phyloP scores from a whole-genome alignment of 257 asterid species.

The Craterostigma plantagineum region DNA sequence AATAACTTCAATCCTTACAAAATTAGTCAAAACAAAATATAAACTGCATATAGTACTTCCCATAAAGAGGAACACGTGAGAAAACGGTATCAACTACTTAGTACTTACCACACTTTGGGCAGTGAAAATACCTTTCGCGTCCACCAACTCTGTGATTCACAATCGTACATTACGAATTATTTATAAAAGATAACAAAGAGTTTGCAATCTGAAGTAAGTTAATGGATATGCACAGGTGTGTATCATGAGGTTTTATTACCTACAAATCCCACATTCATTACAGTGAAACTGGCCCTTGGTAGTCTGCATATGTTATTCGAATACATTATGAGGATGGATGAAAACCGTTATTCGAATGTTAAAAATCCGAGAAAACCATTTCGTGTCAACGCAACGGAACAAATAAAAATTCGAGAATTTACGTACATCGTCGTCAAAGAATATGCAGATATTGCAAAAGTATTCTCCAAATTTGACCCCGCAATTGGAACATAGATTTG shows the following conservation, averaged over 20 bases:
- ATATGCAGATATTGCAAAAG: conserved; percentile 66
- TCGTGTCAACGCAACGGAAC: conserved; percentile 7
- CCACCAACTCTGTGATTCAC: conserved; percentile 68
- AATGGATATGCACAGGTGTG: background rate
- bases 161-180: conserved; percentile 9
- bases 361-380: background rate
- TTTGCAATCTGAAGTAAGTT: background rate
- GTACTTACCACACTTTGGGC: conserved; percentile 68
- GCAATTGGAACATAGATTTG: conserved; percentile 45
- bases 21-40: background rate
- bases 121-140: conserved; percentile 71
- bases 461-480: conserved; percentile 79
- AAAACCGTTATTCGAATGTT: background rate
- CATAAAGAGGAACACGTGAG: background rate
- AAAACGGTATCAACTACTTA: conserved; percentile 6
- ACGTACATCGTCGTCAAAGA: conserved; percentile 67
- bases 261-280: conserved; percentile 83
- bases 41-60: background rate
- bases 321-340: background rate
- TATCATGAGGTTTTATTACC: conserved; percentile 27
- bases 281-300: conserved; percentile 68
- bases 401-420: conserved; percentile 7
- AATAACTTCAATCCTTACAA: too few relatives aligned
- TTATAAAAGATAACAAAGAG: background rate
- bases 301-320: conserved; percentile 22